Evolutionary conservation across 371 early-diverging fungal genomes (phyloP).

Genomic region (Choanephora cucurbitarum): DNA sequence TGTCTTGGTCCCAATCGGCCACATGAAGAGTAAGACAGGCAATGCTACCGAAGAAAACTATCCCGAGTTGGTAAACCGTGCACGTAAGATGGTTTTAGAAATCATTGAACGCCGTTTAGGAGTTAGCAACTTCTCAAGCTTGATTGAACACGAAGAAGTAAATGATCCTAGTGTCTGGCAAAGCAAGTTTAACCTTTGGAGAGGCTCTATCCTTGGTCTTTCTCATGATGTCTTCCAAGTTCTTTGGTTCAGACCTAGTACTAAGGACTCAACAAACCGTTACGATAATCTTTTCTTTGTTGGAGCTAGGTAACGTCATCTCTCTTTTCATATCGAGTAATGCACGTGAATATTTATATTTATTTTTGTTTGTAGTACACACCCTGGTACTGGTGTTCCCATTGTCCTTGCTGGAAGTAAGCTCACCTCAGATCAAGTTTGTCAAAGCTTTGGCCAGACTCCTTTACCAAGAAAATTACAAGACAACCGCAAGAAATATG

Average conservation of each 20-base stretch:
- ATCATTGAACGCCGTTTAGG: conserved; percentile 43
- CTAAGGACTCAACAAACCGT: conserved; percentile 52
- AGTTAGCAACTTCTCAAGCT: conserved; percentile 36
- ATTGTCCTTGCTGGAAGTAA: conserved; percentile 64
- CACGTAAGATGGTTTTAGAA: conserved; percentile 51
- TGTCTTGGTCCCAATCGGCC: conserved; percentile 63
- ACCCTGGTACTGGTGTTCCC: conserved; percentile 74
- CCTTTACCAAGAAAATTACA: conserved; percentile 25
- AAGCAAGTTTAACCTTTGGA: conserved; percentile 61
- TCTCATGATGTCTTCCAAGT: conserved; percentile 63
- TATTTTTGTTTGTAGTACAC: conserved; percentile 37
- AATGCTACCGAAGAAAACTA: conserved; percentile 29
- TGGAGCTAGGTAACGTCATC: conserved; percentile 35
- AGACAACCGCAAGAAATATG: conserved; percentile 1
- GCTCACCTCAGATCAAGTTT: conserved; percentile 53
- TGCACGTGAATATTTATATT: not conserved
- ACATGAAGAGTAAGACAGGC: conserved; percentile 33
- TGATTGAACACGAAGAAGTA: conserved; percentile 58
- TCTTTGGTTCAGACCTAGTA: conserved; percentile 60
- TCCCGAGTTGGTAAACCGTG: conserved; percentile 35
- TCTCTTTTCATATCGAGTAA: not conserved
- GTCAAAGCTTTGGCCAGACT: conserved; percentile 32
- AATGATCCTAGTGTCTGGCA: conserved; percentile 64
- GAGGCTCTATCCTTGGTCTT: conserved; percentile 64
- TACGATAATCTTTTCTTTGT: conserved; percentile 66